Base-by-base conservation (phyloP, 2,329 filamentous ascomycete genomes). In the Aspergillus vadensis region DNA sequence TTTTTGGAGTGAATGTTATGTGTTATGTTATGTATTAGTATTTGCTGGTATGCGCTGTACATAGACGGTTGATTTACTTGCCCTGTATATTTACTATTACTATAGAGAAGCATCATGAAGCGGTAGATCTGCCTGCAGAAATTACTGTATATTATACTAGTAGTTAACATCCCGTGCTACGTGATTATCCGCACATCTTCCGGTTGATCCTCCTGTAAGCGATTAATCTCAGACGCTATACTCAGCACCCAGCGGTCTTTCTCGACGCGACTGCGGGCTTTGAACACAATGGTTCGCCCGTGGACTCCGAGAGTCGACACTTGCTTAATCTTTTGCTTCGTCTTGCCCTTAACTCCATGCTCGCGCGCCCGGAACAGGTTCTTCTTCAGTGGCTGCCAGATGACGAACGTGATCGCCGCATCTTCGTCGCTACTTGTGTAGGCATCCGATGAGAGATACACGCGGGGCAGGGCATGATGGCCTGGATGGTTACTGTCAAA, bases 181-280 rank as follows among this genome's bases (percentile, higher is more conserved):
- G 60, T 44, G 36, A 59, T 58, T 47, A 85, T 73, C 51, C 82
- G 76, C 49, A 84, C 77, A 67, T 86, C 84, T 62, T 83, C 81
- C 14, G 73, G 76, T 58, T 65, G 71, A 57, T 73, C 71, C 58
- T 79, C 74, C 50, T 81, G 80, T 60, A 86, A 70, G 53, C 85
- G 76, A 75, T 89, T 87, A 71, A 89, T 89, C 76, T 89, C 87
- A 63, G 85, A 85, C 56, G 83, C 83, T 60, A 89, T 85, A 38
- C 82, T 86, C 70, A 89, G 74, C 23, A 90, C 87, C 87, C 87
- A 90, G 66, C 86, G 83, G 74, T 90, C 87, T 62, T 87, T 81
- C 72, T 90, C 87, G 1, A 86, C 82, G 9, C 87, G 78, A 71
- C 84, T 88, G 56, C 87, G 80, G 38, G 87, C 83, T 68, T 87